phyloP scores from a whole-genome alignment of 2,329 filamentous ascomycete genomes.

The Fusarium sambucinum region DNA sequence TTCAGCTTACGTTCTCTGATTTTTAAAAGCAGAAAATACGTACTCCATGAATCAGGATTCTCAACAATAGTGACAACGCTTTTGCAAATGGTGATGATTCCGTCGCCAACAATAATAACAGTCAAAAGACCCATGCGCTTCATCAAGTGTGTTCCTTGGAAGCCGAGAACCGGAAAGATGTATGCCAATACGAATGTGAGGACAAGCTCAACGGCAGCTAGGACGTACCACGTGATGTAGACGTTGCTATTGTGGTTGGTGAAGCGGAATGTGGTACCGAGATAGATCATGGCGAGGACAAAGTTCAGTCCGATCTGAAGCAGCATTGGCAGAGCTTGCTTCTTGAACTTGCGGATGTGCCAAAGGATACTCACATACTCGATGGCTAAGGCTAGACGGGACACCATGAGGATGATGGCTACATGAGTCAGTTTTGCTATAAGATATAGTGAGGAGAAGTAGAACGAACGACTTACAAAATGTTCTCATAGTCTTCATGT shows the following conservation, averaged over 20 bases:
- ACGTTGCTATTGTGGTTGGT: constrained; percentile 51
- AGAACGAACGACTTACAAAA: constrained; percentile 52
- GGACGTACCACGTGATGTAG: constrained; percentile 64
- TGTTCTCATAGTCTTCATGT: constrained; percentile 54
- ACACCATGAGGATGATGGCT: constrained; percentile 63
- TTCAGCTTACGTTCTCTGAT: constrained; percentile 11
- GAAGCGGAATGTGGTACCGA: constrained; percentile 58
- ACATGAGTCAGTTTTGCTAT: neutral
- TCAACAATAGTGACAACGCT: constrained; percentile 65
- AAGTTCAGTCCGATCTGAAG: constrained; percentile 55
- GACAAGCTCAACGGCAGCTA: constrained; percentile 65
- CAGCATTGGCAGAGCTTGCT: constrained; percentile 52
- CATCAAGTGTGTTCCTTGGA: constrained; percentile 72
- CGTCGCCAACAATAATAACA: constrained; percentile 75
- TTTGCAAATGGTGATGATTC: constrained; percentile 68
- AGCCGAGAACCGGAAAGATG: constrained; percentile 67
- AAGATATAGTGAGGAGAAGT: neutral
- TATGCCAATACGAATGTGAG: constrained; percentile 66
- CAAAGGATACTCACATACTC: constrained; percentile 65
- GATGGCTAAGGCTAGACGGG: constrained; percentile 63
- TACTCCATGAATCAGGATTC: constrained; percentile 57
- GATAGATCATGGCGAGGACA: constrained; percentile 54
- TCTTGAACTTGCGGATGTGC: constrained; percentile 57
- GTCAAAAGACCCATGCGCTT: constrained; percentile 73
- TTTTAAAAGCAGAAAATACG: neutral